These are phyloP conservation scores for Tritrichomonas musculus DNA, from an alignment of 208 protist species.

Conservation along the genomic window DNA sequence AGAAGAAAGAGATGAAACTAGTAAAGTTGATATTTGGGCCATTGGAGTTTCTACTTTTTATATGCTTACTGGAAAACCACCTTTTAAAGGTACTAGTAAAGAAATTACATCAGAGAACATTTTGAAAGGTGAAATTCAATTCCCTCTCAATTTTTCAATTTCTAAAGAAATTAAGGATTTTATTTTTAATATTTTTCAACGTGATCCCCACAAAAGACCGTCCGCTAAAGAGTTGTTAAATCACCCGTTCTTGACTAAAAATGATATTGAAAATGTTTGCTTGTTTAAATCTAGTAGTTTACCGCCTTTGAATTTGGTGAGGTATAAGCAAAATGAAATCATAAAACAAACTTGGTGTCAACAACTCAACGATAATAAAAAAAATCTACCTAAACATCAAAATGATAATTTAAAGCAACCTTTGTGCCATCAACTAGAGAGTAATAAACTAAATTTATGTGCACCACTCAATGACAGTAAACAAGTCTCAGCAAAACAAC, in stretches of 20 bases:
- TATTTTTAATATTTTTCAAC: constrained; percentile 65
- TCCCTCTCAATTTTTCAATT: constrained; percentile 66
- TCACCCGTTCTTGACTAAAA: constrained; percentile 74
- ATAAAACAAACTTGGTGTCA: too few relatives aligned
- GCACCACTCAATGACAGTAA: too few relatives aligned
- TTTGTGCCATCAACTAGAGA: too few relatives aligned
- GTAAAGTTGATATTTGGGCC: constrained; percentile 92
- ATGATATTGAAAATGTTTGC: too few relatives aligned
- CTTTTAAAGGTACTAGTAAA: constrained; percentile 88
- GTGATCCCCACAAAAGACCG: constrained; percentile 66
- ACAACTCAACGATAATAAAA: too few relatives aligned
- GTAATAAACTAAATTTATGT: too few relatives aligned
- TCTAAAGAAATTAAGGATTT: constrained; percentile 67
- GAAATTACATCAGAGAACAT: constrained; percentile 89
- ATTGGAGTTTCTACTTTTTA: constrained; percentile 85
- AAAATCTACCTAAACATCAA: too few relatives aligned
- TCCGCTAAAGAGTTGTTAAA: constrained; percentile 68
- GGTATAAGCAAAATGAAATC: too few relatives aligned
- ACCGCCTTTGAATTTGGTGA: too few relatives aligned
- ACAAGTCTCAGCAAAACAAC: too few relatives aligned
- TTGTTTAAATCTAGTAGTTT: too few relatives aligned
- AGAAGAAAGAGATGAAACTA: constrained; percentile 69
- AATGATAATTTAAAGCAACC: too few relatives aligned
- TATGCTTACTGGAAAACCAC: constrained; percentile 74
- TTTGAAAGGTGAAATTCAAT: constrained; percentile 72